Conservation (phyloP, 202 grass and related monocot genomes). For the Tripidium arundinaceum region DNA sequence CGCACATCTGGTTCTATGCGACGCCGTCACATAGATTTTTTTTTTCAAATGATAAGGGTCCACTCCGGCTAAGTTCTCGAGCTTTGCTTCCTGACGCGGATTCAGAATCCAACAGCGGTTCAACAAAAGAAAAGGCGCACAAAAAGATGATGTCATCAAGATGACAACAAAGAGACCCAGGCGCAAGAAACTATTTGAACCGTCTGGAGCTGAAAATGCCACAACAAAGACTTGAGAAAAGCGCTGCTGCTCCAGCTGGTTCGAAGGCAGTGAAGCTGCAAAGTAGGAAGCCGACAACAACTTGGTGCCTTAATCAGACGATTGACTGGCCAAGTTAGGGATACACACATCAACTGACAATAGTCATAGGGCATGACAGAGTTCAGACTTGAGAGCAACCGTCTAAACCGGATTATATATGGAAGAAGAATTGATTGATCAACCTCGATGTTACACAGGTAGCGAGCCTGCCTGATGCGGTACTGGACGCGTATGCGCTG, state of each 20-base stretch:
- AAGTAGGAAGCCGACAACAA: neutral
- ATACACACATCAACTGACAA: neutral
- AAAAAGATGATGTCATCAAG: conserved; percentile 45
- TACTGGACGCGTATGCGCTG: rapidly evolving
- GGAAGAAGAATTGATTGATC: neutral
- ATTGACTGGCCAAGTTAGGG: conserved; percentile 11
- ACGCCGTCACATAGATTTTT: too few relatives aligned
- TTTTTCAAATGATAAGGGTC: too few relatives aligned
- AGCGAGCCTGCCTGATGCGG: neutral
- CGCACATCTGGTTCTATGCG: too few relatives aligned
- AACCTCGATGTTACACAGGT: neutral
- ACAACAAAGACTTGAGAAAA: conserved; percentile 27
- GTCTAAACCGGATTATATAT: neutral
- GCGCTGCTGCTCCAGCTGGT: conserved; percentile 7
- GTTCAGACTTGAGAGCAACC: neutral
- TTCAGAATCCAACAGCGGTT: conserved; percentile 39
- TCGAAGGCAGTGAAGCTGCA: conserved; percentile 19
- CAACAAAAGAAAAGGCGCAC: conserved; percentile 56
- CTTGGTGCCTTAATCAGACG: neutral
- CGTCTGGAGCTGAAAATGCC: conserved; percentile 31
- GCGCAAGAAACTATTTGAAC: conserved; percentile 48
- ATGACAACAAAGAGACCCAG: conserved; percentile 40
- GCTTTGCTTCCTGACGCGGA: conserved; percentile 70
- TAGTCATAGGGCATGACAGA: neutral
- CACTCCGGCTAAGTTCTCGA: conserved; percentile 81